Base-by-base conservation (phyloP, 257 asterid species). In the Fraxinus pennsylvanica region DNA sequence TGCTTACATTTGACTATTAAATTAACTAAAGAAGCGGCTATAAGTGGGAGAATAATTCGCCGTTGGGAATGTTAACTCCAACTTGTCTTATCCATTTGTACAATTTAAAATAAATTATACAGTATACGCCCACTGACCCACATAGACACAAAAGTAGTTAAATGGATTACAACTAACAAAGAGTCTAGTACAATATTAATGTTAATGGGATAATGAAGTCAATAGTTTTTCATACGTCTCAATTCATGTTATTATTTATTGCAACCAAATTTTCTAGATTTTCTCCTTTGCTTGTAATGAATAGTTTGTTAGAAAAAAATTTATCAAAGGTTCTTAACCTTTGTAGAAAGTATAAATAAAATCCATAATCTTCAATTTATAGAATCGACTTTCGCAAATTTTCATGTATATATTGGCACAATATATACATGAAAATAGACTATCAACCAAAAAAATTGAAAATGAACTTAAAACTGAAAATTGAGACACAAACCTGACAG, bases 121-220 rank as follows among this genome's bases (percentile, higher is more conserved):
- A 17, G 14, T 50, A 50, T 3, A 57, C 66, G n/a, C 66, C 15
- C 2, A 12, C 15, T 12, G 52, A 43, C 52, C 63, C 22, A 15
- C 63, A 52, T 52, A 6, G 22, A 19, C 63, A 19, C 63, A 45
- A 27, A 63, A 66, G 75, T 80, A 43, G 68, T 77, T 32, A 63
- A 63, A 84, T 82, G 84, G 83, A 71, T 82, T 82, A 84, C 89
- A 85, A 73, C 84, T 74, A 76, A 57, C 75, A 33, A 82, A 74
- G 78, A 65, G 80, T 54, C 30, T 38, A 59, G 79, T 81, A 59
- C 47, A 41, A 32, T 14, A 73, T 78, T 12, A 38, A 7, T 38
- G 43, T 38, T 1, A 6, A 38, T 7, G 2, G 41, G 32, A 59
- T 39, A 63, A 9, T 19, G 17, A 54, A 47, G 57, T 6, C 57